A percentile compares a stretch with the other conserved stretches of the same genome.
phyloP scores from a whole-genome alignment of 257 asterid genomes.

The Solanum pinnatisectum region DNA sequence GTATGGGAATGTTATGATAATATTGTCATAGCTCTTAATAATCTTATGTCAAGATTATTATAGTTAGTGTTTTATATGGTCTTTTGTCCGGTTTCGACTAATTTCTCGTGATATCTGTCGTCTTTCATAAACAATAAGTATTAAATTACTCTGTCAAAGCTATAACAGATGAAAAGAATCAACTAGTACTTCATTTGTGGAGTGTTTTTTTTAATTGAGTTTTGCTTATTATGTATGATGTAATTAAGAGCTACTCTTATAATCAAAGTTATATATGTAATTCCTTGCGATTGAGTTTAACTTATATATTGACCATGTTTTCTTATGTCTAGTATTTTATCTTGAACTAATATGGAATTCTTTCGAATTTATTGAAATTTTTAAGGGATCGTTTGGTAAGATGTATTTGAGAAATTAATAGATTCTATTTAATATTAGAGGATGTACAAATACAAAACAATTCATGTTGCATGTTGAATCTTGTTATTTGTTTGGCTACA shows the following conservation, averaged over 20 bases:
- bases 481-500: background rate
- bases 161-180: no score
- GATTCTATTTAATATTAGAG: background rate
- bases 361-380: background rate
- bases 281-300: background rate
- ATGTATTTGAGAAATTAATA: background rate
- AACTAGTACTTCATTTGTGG: background rate
- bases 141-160: fast-evolving
- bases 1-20: constrained; percentile 32
- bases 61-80: background rate
- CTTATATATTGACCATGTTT: background rate
- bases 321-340: background rate
- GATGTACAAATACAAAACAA: background rate
- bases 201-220: background rate
- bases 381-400: background rate
- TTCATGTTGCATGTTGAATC: background rate
- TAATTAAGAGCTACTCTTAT: background rate
- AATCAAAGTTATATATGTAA: background rate
- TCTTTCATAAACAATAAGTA: fast-evolving
- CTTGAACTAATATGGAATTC: background rate
- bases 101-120: no score
- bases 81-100: no score
- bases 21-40: constrained; percentile 31
- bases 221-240: background rate
- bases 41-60: constrained; percentile 31